Evolutionary conservation across 23 red algal genomes (phyloP).

Genomic region (Gracilaria gracilis): DNA sequence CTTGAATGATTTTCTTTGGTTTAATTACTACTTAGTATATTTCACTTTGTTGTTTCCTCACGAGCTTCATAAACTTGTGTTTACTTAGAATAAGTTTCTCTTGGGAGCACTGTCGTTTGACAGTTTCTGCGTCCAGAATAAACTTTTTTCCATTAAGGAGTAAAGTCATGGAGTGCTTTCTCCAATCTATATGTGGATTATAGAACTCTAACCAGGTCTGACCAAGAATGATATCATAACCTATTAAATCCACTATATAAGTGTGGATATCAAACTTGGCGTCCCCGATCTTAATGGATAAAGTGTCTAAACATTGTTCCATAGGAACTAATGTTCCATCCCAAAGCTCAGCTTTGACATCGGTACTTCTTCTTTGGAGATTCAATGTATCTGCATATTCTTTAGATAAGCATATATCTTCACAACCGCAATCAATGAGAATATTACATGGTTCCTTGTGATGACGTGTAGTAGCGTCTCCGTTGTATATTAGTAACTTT

Average conservation of each 20-base stretch:
- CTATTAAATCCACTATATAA: slow-evolving; percentile 46
- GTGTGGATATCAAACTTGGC: not conserved
- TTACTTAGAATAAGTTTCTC: slow-evolving; percentile 10
- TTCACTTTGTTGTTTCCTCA: slow-evolving; percentile 22
- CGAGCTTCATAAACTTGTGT: slow-evolving; percentile 19
- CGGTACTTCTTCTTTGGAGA: not conserved
- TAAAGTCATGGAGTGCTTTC: slow-evolving; percentile 8
- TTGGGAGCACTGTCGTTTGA: slow-evolving; percentile 24
- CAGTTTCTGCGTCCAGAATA: slow-evolving; percentile 45
- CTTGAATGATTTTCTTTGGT: too few relatives aligned
- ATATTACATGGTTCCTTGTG: too few relatives aligned
- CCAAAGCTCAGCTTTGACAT: slow-evolving; percentile 35
- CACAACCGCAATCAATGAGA: too few relatives aligned
- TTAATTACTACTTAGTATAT: not conserved
- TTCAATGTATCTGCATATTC: too few relatives aligned
- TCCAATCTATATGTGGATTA: slow-evolving; percentile 46
- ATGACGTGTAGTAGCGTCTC: too few relatives aligned
- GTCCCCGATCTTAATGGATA: slow-evolving; percentile 36
- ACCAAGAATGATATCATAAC: slow-evolving; percentile 21
- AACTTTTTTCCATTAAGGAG: not conserved
- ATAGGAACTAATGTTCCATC: slow-evolving; percentile 56
- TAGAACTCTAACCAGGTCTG: not conserved
- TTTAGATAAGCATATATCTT: too few relatives aligned
- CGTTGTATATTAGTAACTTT: too few relatives aligned
- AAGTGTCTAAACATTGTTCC: slow-evolving; percentile 35